phyloP scores from a whole-genome alignment of 1,284 basidiomycete species.

The Cutaneotrichosporon cavernicola region DNA sequence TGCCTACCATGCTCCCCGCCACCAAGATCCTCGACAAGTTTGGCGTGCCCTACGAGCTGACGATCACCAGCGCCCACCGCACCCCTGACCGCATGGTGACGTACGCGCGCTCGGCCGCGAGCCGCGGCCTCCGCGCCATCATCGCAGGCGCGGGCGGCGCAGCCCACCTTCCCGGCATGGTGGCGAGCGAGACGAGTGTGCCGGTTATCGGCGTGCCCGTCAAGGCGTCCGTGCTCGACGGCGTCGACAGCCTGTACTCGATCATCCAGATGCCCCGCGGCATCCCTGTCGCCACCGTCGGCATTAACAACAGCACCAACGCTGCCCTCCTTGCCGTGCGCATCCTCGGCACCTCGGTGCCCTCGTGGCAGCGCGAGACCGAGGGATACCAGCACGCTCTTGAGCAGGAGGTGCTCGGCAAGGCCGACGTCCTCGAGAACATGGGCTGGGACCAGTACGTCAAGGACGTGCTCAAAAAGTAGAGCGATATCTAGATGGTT shows the following conservation, averaged over 20 bases:
- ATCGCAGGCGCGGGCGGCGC: slow-evolving; percentile 97
- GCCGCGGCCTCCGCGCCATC: slow-evolving; percentile 73
- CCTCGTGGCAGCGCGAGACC: slow-evolving; percentile 66
- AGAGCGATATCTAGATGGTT: slow-evolving; percentile 15
- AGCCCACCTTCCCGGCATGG: slow-evolving; percentile 97
- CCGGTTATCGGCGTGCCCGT: slow-evolving; percentile 97
- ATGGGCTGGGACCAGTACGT: slow-evolving; percentile 85
- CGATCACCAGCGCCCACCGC: slow-evolving; percentile 93
- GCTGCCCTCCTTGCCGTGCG: slow-evolving; percentile 88
- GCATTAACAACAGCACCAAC: slow-evolving; percentile 94
- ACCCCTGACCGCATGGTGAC: slow-evolving; percentile 84
- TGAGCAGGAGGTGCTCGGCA: slow-evolving; percentile 78
- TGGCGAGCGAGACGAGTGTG: slow-evolving; percentile 86
- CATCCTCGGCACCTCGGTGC: slow-evolving; percentile 75
- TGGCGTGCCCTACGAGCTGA: slow-evolving; percentile 84
- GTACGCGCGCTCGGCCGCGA: slow-evolving; percentile 75
- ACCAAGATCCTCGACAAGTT: slow-evolving; percentile 82
- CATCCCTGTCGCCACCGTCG: slow-evolving; percentile 94
- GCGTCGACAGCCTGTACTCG: slow-evolving; percentile 92
- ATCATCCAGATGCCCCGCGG: slow-evolving; percentile 99
- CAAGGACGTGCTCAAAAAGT: slow-evolving; percentile 54
- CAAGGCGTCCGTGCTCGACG: slow-evolving; percentile 89
- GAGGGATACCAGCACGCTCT: slow-evolving; percentile 71
- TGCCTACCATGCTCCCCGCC: slow-evolving; percentile 87
- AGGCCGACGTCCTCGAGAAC: slow-evolving; percentile 72